Evolutionary conservation across 169 alveolate species (phyloP).

Genomic region (Cardiosporidium cionae): DNA sequence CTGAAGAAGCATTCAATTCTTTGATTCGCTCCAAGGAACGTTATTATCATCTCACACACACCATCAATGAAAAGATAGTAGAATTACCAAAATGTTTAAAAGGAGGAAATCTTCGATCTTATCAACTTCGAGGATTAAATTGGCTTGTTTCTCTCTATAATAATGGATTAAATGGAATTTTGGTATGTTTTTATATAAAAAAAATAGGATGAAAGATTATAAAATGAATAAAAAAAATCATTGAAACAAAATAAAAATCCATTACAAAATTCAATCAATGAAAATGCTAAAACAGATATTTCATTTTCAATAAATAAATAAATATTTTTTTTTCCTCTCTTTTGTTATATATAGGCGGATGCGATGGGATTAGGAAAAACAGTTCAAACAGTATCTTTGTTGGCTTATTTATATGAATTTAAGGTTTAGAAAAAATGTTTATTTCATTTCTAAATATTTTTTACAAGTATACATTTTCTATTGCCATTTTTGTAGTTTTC

Average conservation of each 20-base stretch:
- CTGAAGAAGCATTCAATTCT: slow-evolving; percentile 10
- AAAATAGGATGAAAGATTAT: background rate
- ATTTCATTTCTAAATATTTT: background rate
- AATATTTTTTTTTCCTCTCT: too few relatives aligned
- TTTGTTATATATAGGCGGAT: too few relatives aligned
- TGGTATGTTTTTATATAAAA: slow-evolving; percentile 7
- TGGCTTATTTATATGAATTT: slow-evolving; percentile 76
- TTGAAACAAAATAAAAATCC: too few relatives aligned
- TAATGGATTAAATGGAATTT: slow-evolving; percentile 82
- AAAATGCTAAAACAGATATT: too few relatives aligned
- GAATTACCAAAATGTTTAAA: slow-evolving; percentile 76
- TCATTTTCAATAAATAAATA: too few relatives aligned
- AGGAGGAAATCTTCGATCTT: slow-evolving; percentile 72
- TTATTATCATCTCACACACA: slow-evolving; percentile 80
- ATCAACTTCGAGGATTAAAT: slow-evolving; percentile 78
- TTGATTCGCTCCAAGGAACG: slow-evolving; percentile 37
- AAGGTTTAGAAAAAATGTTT: slow-evolving; percentile 42
- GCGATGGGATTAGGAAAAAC: slow-evolving; percentile 93
- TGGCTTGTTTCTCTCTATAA: slow-evolving; percentile 85
- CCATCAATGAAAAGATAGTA: slow-evolving; percentile 74
- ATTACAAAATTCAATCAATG: too few relatives aligned
- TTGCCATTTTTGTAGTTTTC: background rate
- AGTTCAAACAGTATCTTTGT: slow-evolving; percentile 80
- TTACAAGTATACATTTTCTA: background rate
- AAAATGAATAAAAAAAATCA: too few relatives aligned